A percentile compares a stretch with the other conserved stretches of the same genome.
phyloP scores from a whole-genome alignment of 495 filamentous ascomycete species.

The Aspergillus hancockii region DNA sequence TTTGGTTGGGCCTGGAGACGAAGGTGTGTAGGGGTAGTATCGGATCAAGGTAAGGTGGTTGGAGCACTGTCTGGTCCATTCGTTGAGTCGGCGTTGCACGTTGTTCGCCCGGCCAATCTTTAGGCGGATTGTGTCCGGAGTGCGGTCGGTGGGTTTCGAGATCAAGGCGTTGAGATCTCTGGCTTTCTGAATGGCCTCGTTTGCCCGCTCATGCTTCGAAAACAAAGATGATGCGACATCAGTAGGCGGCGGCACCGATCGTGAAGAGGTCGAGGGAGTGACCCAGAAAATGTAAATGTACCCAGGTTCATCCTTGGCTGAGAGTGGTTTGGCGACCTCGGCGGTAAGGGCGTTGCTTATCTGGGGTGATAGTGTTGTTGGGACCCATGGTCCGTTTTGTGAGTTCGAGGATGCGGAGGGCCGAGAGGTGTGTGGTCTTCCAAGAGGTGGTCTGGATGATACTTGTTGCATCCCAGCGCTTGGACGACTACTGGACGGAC shows the following conservation, averaged over 20 bases:
- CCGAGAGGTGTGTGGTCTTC: constrained; percentile 4
- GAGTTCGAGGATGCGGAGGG: constrained; percentile 34
- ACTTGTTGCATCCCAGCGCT: constrained; percentile 11
- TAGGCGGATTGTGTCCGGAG: constrained; percentile 63
- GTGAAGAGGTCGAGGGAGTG: constrained; percentile 50
- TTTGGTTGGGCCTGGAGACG: constrained; percentile 34
- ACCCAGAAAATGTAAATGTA: constrained; percentile 99
- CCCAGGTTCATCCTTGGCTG: constrained; percentile 74
- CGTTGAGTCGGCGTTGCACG: constrained; percentile 84
- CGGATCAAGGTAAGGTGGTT: constrained; percentile 83
- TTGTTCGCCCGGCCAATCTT: constrained; percentile 93
- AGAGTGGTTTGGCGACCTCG: constrained; percentile 83
- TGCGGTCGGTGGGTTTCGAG: constrained; percentile 28
- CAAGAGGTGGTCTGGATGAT: constrained; percentile 11
- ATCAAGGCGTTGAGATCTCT: constrained; percentile 52
- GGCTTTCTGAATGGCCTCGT: constrained; percentile 60
- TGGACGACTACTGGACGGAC: background rate
- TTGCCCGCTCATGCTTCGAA: constrained; percentile 53
- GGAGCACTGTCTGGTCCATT: constrained; percentile 92
- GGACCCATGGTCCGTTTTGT: constrained; percentile 63
- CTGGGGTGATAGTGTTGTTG: constrained; percentile 58
- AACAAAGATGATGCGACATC: constrained; percentile 63
- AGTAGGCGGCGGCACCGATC: constrained; percentile 48
- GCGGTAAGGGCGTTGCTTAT: constrained; percentile 65
- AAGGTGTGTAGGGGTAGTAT: constrained; percentile 84